phyloP scores from a whole-genome alignment of 2,329 filamentous ascomycete species.

The Pseudogymnoascus sp. region DNA sequence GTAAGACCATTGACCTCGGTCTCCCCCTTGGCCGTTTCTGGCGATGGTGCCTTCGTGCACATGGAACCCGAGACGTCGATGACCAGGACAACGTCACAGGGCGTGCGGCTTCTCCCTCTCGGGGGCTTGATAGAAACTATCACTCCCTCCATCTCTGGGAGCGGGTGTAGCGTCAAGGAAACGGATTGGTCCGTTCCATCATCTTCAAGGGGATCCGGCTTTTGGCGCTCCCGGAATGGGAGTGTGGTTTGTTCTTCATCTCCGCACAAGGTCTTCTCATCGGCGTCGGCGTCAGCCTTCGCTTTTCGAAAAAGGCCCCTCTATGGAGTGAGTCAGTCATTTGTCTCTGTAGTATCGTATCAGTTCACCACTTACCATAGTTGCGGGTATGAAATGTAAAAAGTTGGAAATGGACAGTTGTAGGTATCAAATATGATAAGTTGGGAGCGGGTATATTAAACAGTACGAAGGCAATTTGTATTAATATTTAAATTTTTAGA shows the following conservation, averaged over 20 bases:
- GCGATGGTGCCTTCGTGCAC: constrained; percentile 38
- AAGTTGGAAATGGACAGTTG: neutral
- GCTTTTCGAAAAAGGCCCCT: neutral
- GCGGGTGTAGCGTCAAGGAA: constrained; percentile 31
- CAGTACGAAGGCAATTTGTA: neutral
- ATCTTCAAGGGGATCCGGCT: neutral
- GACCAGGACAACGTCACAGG: constrained; percentile 53
- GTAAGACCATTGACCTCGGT: constrained; percentile 42
- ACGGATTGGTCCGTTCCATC: neutral
- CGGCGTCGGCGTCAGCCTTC: neutral
- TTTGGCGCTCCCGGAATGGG: neutral
- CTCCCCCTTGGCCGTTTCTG: constrained; percentile 21
- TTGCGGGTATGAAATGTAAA: neutral
- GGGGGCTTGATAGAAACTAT: constrained; percentile 41
- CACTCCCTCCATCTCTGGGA: constrained; percentile 33
- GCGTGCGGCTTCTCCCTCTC: constrained; percentile 27
- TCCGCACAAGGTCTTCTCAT: neutral
- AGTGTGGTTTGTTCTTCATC: neutral
- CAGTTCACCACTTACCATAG: neutral
- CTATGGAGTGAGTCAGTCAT: neutral
- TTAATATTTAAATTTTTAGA: neutral
- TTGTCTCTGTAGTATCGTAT: neutral
- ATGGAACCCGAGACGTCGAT: constrained; percentile 56
- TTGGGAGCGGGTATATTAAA: neutral
- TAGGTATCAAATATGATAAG: neutral